A percentile compares a stretch with the other conserved stretches of the same genome.
These are phyloP conservation scores for Arabidopsis arenosa DNA, from an alignment of 345 rosid genomes.

Conservation along the genomic window DNA sequence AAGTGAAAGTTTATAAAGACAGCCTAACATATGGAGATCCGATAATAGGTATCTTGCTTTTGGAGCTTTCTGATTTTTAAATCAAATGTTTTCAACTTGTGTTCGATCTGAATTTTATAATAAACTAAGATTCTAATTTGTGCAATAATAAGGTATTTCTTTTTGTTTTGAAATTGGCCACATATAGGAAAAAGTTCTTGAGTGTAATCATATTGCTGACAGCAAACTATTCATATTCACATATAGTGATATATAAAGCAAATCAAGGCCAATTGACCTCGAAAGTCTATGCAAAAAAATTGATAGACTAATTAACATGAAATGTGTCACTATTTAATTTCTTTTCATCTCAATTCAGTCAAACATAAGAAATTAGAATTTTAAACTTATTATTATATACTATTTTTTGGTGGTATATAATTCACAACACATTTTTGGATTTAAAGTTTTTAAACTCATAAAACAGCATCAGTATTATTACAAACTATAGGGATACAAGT, in stretches of 20 bases:
- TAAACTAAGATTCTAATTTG: not conserved
- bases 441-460: not conserved
- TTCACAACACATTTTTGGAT: not conserved
- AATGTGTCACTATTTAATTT: not conserved
- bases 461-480: not conserved
- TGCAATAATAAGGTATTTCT: not conserved
- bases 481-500: not conserved
- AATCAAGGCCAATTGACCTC: not conserved
- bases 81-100: constrained; percentile 34
- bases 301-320: not conserved
- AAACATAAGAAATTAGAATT: not conserved
- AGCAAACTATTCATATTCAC: too few relatives aligned
- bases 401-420: too few relatives aligned
- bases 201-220: too few relatives aligned
- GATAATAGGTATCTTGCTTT: constrained; percentile 34
- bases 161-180: not conserved
- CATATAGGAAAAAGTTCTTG: not conserved
- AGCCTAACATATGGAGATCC: constrained; percentile 33
- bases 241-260: not conserved
- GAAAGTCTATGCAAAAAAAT: not conserved
- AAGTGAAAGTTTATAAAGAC: constrained; percentile 7
- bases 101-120: constrained; percentile 19
- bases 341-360: not conserved
- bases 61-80: constrained; percentile 31
- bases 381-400: not conserved